Base-by-base conservation (phyloP, 768 basidiomycete species). In the Mycena alexandri region DNA sequence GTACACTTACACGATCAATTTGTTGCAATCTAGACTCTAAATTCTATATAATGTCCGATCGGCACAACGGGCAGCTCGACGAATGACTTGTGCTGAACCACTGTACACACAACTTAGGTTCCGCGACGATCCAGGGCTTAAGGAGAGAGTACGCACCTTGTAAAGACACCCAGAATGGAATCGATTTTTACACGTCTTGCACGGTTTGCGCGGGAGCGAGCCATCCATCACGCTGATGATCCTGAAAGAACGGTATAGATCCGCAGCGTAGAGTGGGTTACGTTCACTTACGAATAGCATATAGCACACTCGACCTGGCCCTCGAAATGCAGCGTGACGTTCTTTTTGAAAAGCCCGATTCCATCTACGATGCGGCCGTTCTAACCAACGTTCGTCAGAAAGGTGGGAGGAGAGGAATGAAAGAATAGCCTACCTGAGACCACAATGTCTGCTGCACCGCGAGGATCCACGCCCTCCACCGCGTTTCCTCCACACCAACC, bases 241-340 rank as follows among this genome's bases (percentile, higher is more conserved):
- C 5, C 95, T 96, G 78, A 11, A 9, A 43, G 59, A 46, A 13
- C 51, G 46, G 33, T 19, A 46, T 55, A 67, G 63, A 53, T 11
- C 57, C 22, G 54, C 54, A 34, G 7, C 17, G 12, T 19, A 38
- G 29, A 38, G 29, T 24, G 42, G 21, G 53, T 17, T 12, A 29
- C 0, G 46, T 61, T 11, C 62, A 76, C 92, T 75, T 73, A 95
- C 92, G 93, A 94, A 77, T 96, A 97, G 74, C 95, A 97, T 66
- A 99, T 98, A 1, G 97, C 94, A 78, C 98, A 99, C 72, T 97
- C 95, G 3, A 93, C 93, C 76, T 96, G 92, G 8, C 97, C 97
- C 70, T 97, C 94, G 74, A 99, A 99, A 77, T 99, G 95, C 21
- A 93, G 84, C 0, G 89, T 84, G 48, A 96, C 95, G 75, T 98